Evolutionary conservation across 177 flowering plant species (phyloP).

Genomic region (Vitis hybrid): DNA sequence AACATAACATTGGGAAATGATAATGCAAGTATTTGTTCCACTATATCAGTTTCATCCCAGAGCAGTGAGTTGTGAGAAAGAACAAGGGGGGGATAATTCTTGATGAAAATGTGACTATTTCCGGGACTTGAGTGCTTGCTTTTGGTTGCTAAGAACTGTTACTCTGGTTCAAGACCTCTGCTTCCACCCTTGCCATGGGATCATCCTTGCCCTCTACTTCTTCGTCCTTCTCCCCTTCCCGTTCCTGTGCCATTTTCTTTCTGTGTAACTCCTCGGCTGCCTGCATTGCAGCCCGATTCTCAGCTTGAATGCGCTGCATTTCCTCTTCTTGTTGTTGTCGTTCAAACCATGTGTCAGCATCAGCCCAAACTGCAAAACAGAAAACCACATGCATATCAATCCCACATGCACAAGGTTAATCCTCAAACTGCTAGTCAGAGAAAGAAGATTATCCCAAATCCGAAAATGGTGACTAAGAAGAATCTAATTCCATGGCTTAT

Average conservation of each 20-base stretch:
- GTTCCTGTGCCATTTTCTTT: conserved; percentile 75
- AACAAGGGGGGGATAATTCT: too few relatives aligned
- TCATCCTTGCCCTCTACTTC: conserved; percentile 54
- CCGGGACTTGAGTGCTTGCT: neutral
- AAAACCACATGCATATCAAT: neutral
- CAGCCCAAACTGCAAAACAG: conserved; percentile 83
- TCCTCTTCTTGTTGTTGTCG: conserved; percentile 95
- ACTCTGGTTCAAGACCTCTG: conserved; percentile 50
- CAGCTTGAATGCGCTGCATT: conserved; percentile 79
- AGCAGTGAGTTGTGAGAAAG: too few relatives aligned
- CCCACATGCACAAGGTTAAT: neutral
- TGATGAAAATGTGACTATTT: neutral
- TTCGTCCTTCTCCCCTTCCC: conserved; percentile 87
- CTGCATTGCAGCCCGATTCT: conserved; percentile 72
- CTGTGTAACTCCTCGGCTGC: conserved; percentile 85
- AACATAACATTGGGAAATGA: too few relatives aligned
- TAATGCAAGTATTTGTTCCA: too few relatives aligned
- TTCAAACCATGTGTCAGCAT: conserved; percentile 99
- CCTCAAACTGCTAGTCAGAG: neutral
- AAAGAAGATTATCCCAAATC: neutral
- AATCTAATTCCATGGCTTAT: neutral
- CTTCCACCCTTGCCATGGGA: conserved; percentile 87
- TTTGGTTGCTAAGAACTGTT: conserved; percentile 14
- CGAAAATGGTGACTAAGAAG: neutral
- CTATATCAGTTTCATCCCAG: too few relatives aligned